Percentiles rank a stretch among this genome's conserved stretches.
Conservation (phyloP, 1,284 basidiomycete genomes). For the Irpex sp. region DNA sequence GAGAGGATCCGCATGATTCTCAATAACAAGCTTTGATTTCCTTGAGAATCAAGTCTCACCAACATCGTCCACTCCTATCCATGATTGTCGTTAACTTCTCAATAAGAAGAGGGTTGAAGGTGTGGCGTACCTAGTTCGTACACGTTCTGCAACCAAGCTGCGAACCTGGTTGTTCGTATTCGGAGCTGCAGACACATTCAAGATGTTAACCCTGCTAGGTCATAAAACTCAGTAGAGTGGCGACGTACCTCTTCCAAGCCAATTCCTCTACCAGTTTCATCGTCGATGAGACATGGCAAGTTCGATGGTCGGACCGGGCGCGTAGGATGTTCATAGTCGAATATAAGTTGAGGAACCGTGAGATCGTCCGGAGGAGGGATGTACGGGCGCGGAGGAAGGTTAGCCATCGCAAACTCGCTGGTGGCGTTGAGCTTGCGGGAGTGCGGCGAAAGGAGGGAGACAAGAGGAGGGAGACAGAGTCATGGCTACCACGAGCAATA, state of each 20-base stretch:
- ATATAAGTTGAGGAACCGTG: conserved; percentile 65
- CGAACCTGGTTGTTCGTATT: conserved; percentile 14
- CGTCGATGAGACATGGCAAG: conserved; percentile 53
- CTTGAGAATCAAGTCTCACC: not conserved
- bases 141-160: conserved; percentile 15
- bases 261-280: conserved; percentile 41
- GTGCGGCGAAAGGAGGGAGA: not conserved
- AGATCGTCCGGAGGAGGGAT: conserved; percentile 49
- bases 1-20: not conserved
- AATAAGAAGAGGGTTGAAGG: not conserved
- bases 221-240: not conserved
- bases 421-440: not conserved
- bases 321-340: conserved; percentile 43
- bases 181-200: conserved; percentile 8
- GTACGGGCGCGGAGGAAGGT: not conserved
- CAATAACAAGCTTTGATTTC: not conserved
- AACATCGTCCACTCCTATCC: not conserved
- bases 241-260: conserved; percentile 14
- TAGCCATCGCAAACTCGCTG: not conserved
- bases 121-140: conserved; percentile 18
- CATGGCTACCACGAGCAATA: not conserved
- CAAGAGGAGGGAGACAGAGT: not conserved
- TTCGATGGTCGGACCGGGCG: conserved; percentile 32
- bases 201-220: not conserved
- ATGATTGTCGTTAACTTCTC: conserved; percentile 5